Evolutionary conservation across 2,329 filamentous ascomycete species (phyloP).

Genomic region (Mycosphaerelloides madeirae): DNA sequence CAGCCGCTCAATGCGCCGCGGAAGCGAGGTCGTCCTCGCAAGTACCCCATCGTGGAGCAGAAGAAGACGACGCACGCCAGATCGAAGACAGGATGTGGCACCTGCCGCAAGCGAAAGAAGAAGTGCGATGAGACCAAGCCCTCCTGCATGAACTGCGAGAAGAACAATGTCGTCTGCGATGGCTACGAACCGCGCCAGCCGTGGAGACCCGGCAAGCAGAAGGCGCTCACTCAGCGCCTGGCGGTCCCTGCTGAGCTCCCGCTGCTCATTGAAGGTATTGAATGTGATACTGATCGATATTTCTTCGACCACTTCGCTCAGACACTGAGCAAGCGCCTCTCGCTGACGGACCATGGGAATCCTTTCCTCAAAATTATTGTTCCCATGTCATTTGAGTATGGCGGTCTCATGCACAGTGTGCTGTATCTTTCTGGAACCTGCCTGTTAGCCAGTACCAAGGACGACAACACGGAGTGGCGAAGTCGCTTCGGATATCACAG

Average conservation of each 20-base stretch:
- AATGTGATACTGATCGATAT: slow-evolving; percentile 71
- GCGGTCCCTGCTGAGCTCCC: slow-evolving; percentile 46
- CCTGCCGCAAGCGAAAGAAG: slow-evolving; percentile 57
- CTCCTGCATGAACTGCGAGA: slow-evolving; percentile 74
- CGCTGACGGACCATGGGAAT: slow-evolving; percentile 72
- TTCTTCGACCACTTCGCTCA: slow-evolving; percentile 81
- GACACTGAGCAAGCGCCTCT: slow-evolving; percentile 74
- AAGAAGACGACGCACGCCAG: slow-evolving; percentile 72
- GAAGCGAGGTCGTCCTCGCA: slow-evolving; percentile 71
- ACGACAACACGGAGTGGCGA: slow-evolving; percentile 36
- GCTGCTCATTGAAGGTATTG: slow-evolving; percentile 52
- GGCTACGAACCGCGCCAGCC: slow-evolving; percentile 82
- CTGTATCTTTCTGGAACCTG: slow-evolving; percentile 79
- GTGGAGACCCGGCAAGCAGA: slow-evolving; percentile 82
- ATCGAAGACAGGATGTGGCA: slow-evolving; percentile 56
- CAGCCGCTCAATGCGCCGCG: slow-evolving; percentile 29
- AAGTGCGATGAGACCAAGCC: slow-evolving; percentile 53
- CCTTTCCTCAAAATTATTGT: slow-evolving; percentile 81
- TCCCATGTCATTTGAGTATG: slow-evolving; percentile 73
- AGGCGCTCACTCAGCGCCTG: slow-evolving; percentile 30
- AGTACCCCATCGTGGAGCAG: slow-evolving; percentile 61
- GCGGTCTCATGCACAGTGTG: slow-evolving; percentile 85
- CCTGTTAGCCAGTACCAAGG: slow-evolving; percentile 43
- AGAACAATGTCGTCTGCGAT: slow-evolving; percentile 87
- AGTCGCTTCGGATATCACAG: slow-evolving; percentile 54